Evolutionary conservation across 73 alveolate species (phyloP).

Genomic region (Paramecium sexaurelia): DNA sequence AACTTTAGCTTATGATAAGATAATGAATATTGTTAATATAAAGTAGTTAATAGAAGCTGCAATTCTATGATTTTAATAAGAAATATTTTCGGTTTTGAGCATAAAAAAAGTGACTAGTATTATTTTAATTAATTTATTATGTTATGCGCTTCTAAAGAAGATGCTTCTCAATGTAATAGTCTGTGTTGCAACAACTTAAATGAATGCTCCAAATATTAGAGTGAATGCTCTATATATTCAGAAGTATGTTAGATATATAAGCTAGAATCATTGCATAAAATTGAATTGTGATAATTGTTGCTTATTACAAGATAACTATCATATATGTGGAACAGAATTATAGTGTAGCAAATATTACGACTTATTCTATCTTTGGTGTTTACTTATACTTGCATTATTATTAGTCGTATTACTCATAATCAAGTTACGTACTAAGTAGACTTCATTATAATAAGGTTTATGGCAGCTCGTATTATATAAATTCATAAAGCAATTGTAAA

Average conservation of each 20-base stretch:
- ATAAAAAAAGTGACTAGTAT: background rate
- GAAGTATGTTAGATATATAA: background rate
- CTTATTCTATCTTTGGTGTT: background rate
- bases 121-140: background rate
- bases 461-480: background rate
- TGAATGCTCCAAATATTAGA: background rate
- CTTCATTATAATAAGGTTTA: background rate
- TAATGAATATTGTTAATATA: too few relatives aligned
- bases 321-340: background rate
- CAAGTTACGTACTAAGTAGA: background rate
- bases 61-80: too few relatives aligned
- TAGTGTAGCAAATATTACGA: background rate
- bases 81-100: too few relatives aligned
- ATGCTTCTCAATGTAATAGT: background rate
- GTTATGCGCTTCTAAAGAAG: background rate
- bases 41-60: too few relatives aligned
- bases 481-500: background rate
- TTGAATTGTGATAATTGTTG: background rate
- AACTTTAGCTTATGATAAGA: too few relatives aligned
- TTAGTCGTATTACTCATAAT: background rate
- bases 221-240: background rate
- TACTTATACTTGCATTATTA: background rate
- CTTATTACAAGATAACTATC: background rate
- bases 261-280: background rate
- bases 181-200: background rate